A percentile compares a stretch with the other conserved stretches of the same genome.
phyloP scores from a whole-genome alignment of 2,329 filamentous ascomycete genomes.

The Immersiporthe knoxdaviesiana region DNA sequence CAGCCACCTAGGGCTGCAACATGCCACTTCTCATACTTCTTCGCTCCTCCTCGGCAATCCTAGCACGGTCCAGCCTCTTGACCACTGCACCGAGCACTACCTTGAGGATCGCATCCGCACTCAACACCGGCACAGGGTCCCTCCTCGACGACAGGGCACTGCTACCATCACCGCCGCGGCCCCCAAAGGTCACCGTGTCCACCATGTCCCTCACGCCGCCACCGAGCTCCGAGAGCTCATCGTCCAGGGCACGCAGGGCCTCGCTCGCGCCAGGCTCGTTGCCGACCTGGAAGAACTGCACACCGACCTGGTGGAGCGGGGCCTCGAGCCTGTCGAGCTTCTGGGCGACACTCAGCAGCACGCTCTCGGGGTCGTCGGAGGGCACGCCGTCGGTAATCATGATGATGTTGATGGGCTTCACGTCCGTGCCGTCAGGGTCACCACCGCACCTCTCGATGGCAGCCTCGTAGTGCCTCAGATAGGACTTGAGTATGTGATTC shows the following conservation, averaged over 20 bases:
- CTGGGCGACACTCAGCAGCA: conserved; percentile 68
- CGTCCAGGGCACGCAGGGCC: conserved; percentile 74
- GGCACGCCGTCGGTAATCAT: conserved; percentile 89
- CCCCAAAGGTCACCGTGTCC: conserved; percentile 79
- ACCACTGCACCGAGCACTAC: conserved; percentile 79
- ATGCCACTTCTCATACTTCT: conserved; percentile 26
- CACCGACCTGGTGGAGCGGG: conserved; percentile 79
- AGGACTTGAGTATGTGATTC: conserved; percentile 71
- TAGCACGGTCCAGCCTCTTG: conserved; percentile 61
- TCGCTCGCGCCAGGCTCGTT: conserved; percentile 66
- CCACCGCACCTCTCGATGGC: conserved; percentile 39
- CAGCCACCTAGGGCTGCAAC: conserved; percentile 20
- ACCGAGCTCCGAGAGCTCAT: conserved; percentile 61
- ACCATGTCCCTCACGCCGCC: conserved; percentile 80
- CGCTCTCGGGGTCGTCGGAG: conserved; percentile 74
- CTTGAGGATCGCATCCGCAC: conserved; percentile 76
- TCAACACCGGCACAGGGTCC: conserved; percentile 47
- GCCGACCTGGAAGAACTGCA: conserved; percentile 97
- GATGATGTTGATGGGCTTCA: conserved; percentile 88
- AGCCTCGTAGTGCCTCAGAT: conserved; percentile 61
- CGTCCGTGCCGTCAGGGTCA: conserved; percentile 45
- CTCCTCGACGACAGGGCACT: conserved; percentile 29
- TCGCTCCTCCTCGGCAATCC: conserved; percentile 27
- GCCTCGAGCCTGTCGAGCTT: conserved; percentile 72
- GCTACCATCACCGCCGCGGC: conserved; percentile 42